phyloP scores from a whole-genome alignment of 225 moss, liverwort and hornwort species.

The Bryoerythrophyllum caledonicum region DNA sequence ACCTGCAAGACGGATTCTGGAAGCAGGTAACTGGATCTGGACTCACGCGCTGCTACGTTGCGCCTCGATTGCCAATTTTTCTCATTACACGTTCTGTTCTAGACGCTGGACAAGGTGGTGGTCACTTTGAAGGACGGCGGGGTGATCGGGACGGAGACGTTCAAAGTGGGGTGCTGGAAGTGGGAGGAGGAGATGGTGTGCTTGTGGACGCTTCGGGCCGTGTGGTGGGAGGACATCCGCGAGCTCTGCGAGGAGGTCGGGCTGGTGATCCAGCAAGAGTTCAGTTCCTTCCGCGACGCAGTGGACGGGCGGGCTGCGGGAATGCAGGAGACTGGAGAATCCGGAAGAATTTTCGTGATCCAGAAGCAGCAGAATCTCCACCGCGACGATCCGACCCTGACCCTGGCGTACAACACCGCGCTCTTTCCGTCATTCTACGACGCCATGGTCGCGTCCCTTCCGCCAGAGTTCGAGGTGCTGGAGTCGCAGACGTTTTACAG shows the following conservation, averaged over 20 bases:
- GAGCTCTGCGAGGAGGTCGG: constrained; percentile 47
- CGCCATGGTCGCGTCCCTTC: constrained; percentile 49
- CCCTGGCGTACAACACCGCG: constrained; percentile 29
- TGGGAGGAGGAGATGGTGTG: constrained; percentile 49
- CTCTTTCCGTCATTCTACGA: constrained; percentile 46
- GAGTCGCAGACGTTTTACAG: constrained; percentile 42
- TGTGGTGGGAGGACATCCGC: constrained; percentile 40
- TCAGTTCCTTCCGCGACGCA: constrained; percentile 39
- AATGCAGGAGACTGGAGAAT: constrained; percentile 35
- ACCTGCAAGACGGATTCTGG: constrained; percentile 44
- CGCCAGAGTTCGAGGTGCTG: constrained; percentile 49
- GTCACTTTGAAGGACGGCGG: constrained; percentile 41
- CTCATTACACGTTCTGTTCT: not conserved
- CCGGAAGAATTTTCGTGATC: constrained; percentile 43
- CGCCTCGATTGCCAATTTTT: not conserved
- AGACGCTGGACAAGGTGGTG: constrained; percentile 45
- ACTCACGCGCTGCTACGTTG: not conserved
- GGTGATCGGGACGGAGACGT: constrained; percentile 39
- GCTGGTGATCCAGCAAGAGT: constrained; percentile 43
- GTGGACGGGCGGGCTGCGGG: constrained; percentile 36
- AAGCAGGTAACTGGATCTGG: constrained; percentile 36
- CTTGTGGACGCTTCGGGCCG: constrained; percentile 45
- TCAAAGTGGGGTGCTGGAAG: constrained; percentile 42
- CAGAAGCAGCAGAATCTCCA: constrained; percentile 24
- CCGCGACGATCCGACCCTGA: not conserved